Percentiles rank a stretch among this genome's conserved stretches.
phyloP scores from a whole-genome alignment of 306 rosid genomes.

The Malus sieversii region DNA sequence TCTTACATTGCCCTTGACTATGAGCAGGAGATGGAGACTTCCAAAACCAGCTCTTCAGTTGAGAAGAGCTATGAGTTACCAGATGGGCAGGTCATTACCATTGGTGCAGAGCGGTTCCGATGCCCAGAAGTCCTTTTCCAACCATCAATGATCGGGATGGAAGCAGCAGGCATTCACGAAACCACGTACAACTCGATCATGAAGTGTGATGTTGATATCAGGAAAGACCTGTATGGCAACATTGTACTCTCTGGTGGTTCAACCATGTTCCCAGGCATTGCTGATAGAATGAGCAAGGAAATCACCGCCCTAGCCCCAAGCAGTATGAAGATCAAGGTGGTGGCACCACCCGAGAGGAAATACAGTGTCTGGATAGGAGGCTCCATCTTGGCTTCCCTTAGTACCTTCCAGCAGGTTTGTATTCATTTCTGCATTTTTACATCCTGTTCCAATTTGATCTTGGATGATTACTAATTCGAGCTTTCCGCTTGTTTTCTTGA shows the following conservation, averaged over 20 bases:
- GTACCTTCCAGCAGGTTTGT: constrained; percentile 99
- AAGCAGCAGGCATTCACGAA: constrained; percentile 98
- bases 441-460: background rate
- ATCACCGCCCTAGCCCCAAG: constrained; percentile 96
- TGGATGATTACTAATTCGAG: constrained; percentile 5
- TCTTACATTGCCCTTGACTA: constrained; percentile 87
- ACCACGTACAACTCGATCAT: constrained; percentile 98
- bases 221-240: constrained; percentile 95
- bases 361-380: constrained; percentile 99
- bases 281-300: constrained; percentile 98
- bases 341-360: constrained; percentile 98
- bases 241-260: constrained; percentile 98
- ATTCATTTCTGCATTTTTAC: constrained; percentile 2
- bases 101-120: constrained; percentile 96
- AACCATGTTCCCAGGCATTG: constrained; percentile 96
- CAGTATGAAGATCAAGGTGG: constrained; percentile 99
- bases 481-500: background rate
- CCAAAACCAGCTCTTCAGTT: constrained; percentile 88
- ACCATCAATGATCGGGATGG: constrained; percentile 95
- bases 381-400: constrained; percentile 95
- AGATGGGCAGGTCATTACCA: constrained; percentile 95
- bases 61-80: constrained; percentile 98
- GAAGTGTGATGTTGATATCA: constrained; percentile 97
- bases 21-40: constrained; percentile 83
- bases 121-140: constrained; percentile 98